Base-by-base conservation (phyloP, 805 yeast genomes). In the Vanderwaltozyma yarrowii region DNA sequence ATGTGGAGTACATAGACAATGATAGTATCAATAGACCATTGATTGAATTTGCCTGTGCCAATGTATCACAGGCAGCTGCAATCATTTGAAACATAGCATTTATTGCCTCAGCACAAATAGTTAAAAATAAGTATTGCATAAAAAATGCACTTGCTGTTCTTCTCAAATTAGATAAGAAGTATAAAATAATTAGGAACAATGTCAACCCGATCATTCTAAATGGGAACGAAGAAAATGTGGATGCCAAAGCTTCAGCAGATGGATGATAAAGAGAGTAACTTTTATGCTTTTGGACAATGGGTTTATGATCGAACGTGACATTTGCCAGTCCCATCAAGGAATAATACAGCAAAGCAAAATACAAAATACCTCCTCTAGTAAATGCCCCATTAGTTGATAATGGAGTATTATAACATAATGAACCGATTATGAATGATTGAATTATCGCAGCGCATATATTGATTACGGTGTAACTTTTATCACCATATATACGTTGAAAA, bases 261-360 rank as follows among this genome's bases (percentile, higher is more conserved):
- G 88, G 88, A 41, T 77, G 76, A 54, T 80, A 84, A 41, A 82
- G 67, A 0, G 85, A 76, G 49, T 78, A 83, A 39, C 71, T 70
- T 51, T 78, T 76, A 53, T 84, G 94, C 50, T 83, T 82, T 50
- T 72, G 73, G 17, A 80, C 70, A 45, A 84, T 74, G 35, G 76
- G 71, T 46, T 81, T 69, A 26, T 73, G 67, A 17, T 62, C 70
- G 47, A 74, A 66, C 51, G 71, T 56, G 23, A 71, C 61, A 43
- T 69, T 73, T 4, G 76, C 73, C 21, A 73, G 45, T 30, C 73
- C 69, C 64, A 69, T 63, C 47, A 73, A 63, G 4, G 70, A 57
- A 52, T 67, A 69, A 54, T 74, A 76, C 42, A 80, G 61, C 10
- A 76, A 61, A 30, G 76, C 65, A 50, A 78, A 80, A 59, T 74